Percentiles rank a stretch among this genome's conserved stretches.
Conservation (phyloP, 164 flowering plant species). For the Stephania japonica region DNA sequence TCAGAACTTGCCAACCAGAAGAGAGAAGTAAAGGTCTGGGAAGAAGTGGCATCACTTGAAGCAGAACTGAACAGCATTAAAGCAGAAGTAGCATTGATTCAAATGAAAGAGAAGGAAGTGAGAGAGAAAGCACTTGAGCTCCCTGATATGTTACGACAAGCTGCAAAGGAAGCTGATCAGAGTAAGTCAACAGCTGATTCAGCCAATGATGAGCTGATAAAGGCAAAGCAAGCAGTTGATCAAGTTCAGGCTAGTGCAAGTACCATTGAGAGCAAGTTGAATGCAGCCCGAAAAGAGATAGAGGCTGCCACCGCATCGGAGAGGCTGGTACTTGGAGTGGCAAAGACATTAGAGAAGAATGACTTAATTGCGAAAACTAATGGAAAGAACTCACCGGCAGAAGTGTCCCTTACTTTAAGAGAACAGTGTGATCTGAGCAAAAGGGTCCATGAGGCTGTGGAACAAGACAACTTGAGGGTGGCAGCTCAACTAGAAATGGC, state of each 20-base stretch:
- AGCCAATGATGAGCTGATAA: constrained; percentile 57
- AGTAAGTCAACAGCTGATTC: constrained; percentile 44
- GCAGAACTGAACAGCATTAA: constrained; percentile 56
- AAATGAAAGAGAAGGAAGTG: constrained; percentile 66
- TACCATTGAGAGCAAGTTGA: constrained; percentile 54
- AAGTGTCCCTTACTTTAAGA: constrained; percentile 67
- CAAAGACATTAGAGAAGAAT: constrained; percentile 73
- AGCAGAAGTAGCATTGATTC: constrained; percentile 49
- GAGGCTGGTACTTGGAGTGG: constrained; percentile 68
- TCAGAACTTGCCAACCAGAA: constrained; percentile 44
- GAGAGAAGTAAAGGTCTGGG: constrained; percentile 79
- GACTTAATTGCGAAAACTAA: constrained; percentile 35
- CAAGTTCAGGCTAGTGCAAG: constrained; percentile 69
- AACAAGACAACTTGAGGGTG: constrained; percentile 57
- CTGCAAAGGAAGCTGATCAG: constrained; percentile 69
- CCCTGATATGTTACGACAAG: constrained; percentile 64
- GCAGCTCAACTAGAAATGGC: constrained; percentile 63
- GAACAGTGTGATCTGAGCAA: constrained; percentile 74
- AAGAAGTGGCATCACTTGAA: constrained; percentile 73
- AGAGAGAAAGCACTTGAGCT: constrained; percentile 65
- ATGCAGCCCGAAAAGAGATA: constrained; percentile 73
- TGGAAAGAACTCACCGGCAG: constrained; percentile 34
- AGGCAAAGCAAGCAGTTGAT: constrained; percentile 69
- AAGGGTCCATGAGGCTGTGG: constrained; percentile 76
- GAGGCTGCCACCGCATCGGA: constrained; percentile 89